Base-by-base conservation (phyloP, 768 basidiomycete genomes). In the Agaricus subrufescens region DNA sequence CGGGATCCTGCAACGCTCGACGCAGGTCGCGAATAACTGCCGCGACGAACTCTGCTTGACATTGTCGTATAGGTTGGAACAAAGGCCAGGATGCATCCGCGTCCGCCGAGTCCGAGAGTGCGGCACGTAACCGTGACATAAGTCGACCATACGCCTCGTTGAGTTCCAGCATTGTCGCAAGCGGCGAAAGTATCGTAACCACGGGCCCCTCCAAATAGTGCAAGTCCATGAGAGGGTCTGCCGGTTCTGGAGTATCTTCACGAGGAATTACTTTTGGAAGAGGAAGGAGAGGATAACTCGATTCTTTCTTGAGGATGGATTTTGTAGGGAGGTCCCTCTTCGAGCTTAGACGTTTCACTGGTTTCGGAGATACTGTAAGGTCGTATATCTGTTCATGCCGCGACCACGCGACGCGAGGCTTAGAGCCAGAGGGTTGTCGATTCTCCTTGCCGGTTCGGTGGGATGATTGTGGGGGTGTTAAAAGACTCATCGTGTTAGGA, bases 231-330 rank as follows among this genome's bases (percentile, higher is more conserved):
- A 90, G 75, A 10, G 89, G 87, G 62, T 85, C 82, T 2, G 71
- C 69, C 2, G 91, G 91, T 62, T 90, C 90, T n/a, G 91, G 91
- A 0, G 91, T 92, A 12, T 75, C 69, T 55, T 89, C 84, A 54
- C 89, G 80, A 19, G 42, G 51, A 38, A 72, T 68, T 12, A 70
- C 60, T 30, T 54, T 52, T 5, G 50, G 42, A 37, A 58, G 34
- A 2, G 57, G 57, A 23, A 53, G 57, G 8, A 54, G 47, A 2
- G 46, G 71, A 46, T 69, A 70, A 44, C 67, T 58, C 37, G 69
- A 66, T 30, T 34, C 34, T 34, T 54, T 55, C 52, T 61, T 61
- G 46, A 61, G 60, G 31, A 66, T 75, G 34, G 61, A 60, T 53
- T 57, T 58, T 9, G 57, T 38, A 15, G 61, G 63, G 1, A 39